Percentiles rank a stretch among this genome's conserved stretches.
Evolutionary conservation across 2,329 filamentous ascomycete genomes (phyloP).

Genomic region (Monosporascus cannonballus): DNA sequence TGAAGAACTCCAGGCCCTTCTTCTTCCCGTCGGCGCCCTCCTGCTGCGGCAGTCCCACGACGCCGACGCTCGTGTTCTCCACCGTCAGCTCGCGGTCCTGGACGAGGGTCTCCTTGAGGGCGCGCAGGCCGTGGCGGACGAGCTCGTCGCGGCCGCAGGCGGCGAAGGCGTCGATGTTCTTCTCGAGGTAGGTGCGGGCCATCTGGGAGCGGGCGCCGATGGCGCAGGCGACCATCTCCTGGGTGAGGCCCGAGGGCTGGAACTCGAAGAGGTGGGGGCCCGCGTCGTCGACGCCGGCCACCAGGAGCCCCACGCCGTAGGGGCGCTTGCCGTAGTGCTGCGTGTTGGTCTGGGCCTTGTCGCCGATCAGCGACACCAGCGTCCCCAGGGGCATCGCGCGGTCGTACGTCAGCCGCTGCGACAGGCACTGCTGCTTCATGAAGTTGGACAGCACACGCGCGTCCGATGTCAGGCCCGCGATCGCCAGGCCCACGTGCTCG

Average conservation of each 20-base stretch:
- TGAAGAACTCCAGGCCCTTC: slow-evolving; percentile 67
- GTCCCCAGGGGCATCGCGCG: slow-evolving; percentile 85
- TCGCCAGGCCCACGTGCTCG: slow-evolving; percentile 89
- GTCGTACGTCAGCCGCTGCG: slow-evolving; percentile 91
- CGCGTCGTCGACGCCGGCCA: slow-evolving; percentile 88
- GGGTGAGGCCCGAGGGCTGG: slow-evolving; percentile 90
- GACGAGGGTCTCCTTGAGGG: slow-evolving; percentile 89
- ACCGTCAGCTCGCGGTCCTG: slow-evolving; percentile 98
- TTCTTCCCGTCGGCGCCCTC: slow-evolving; percentile 40
- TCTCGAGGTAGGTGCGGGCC: slow-evolving; percentile 93
- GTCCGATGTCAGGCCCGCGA: slow-evolving; percentile 94
- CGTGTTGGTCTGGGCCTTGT: slow-evolving; percentile 96
- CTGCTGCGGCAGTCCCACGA: slow-evolving; percentile 57
- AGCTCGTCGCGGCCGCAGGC: slow-evolving; percentile 75
- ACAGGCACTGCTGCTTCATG: slow-evolving; percentile 98
- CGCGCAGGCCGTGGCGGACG: slow-evolving; percentile 81
- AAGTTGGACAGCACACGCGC: slow-evolving; percentile 99
- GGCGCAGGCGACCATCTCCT: slow-evolving; percentile 94
- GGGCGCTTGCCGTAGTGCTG: slow-evolving; percentile 95
- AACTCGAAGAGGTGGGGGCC: slow-evolving; percentile 98
- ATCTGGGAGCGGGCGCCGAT: slow-evolving; percentile 96
- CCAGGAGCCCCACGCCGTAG: slow-evolving; percentile 88
- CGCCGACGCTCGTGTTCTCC: slow-evolving; percentile 89
- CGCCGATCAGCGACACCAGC: slow-evolving; percentile 86
- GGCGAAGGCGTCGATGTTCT: slow-evolving; percentile 79